Percentiles rank a stretch among this genome's conserved stretches.
Conservation (phyloP, 768 basidiomycete genomes). For the Amanita molliuscula region DNA sequence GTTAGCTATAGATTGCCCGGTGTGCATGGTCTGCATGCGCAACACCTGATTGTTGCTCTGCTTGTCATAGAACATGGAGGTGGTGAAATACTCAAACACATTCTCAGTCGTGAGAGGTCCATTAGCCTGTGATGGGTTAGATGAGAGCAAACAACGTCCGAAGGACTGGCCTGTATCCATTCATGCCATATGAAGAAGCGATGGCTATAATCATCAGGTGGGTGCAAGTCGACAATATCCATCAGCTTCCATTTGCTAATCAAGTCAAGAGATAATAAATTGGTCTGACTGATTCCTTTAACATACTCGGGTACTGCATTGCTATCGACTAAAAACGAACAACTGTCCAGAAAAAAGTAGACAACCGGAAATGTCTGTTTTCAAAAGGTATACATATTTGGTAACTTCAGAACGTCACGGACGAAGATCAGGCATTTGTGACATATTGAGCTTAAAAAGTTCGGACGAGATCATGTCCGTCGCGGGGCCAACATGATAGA, state of each 20-base stretch:
- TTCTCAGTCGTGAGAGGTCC: conserved; percentile 69
- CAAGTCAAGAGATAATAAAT: no score
- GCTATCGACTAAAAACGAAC: neutral
- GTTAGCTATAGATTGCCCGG: conserved; percentile 63
- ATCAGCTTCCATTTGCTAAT: conserved; percentile 11
- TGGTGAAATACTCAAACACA: conserved; percentile 84
- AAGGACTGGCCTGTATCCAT: conserved; percentile 59
- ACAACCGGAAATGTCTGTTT: neutral
- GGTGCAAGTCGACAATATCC: conserved; percentile 59
- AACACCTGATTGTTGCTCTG: conserved; percentile 88
- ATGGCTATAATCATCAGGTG: conserved; percentile 72
- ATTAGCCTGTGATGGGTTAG: conserved; percentile 40
- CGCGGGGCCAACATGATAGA: conserved; percentile 40
- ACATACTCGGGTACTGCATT: neutral
- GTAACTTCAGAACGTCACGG: neutral
- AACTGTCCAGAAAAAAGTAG: neutral
- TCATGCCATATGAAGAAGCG: conserved; percentile 88
- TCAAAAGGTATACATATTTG: conserved; percentile 3
- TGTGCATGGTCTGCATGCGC: conserved; percentile 89
- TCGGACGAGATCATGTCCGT: conserved; percentile 57
- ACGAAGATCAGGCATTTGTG: neutral
- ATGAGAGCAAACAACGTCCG: neutral
- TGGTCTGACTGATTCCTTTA: no score
- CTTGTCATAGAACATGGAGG: conserved; percentile 91
- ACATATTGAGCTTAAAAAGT: conserved; percentile 15